Evolutionary conservation across 2,329 filamentous ascomycete genomes (phyloP).

Genomic region (Verticillium nonalfalfae): DNA sequence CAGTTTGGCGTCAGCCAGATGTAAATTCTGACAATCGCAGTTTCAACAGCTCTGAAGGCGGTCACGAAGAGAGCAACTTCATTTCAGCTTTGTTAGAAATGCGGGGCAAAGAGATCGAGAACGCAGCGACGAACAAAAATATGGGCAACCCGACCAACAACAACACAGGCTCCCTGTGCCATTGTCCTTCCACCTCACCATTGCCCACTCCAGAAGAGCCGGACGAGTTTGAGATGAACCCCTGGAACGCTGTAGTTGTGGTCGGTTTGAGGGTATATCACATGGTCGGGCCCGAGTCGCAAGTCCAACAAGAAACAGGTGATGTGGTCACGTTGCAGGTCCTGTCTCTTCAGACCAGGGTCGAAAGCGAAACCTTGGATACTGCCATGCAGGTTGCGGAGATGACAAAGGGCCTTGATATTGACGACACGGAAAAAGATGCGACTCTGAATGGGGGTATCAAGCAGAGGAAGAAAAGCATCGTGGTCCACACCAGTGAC

Average conservation of each 20-base stretch:
- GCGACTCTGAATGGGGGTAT: conserved; percentile 29
- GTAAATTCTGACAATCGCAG: background rate
- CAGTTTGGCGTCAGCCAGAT: conserved; percentile 6
- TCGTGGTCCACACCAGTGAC: conserved; percentile 9
- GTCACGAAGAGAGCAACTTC: conserved; percentile 18
- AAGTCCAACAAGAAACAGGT: conserved; percentile 6
- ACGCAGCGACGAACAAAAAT: background rate
- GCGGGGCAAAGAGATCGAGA: conserved; percentile 31
- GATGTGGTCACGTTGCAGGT: conserved; percentile 31
- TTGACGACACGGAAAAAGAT: conserved; percentile 39
- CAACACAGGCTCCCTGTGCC: background rate
- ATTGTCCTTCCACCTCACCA: background rate
- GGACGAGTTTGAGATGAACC: conserved; percentile 46
- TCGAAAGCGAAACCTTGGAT: background rate
- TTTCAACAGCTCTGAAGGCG: conserved; percentile 8
- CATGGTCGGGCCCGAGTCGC: conserved; percentile 25
- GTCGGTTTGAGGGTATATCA: conserved; percentile 48
- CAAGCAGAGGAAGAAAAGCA: conserved; percentile 26
- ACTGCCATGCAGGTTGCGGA: conserved; percentile 20
- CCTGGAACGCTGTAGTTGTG: conserved; percentile 49
- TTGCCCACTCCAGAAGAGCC: conserved; percentile 28
- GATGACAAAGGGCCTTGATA: conserved; percentile 28
- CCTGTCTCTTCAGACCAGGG: background rate
- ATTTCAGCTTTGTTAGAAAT: conserved; percentile 29
- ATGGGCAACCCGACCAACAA: background rate